Evolutionary conservation across 129 eudicot species (phyloP), one percentile per base, ranked within the genome.

Genomic region (Escallonia rubra): DNA sequence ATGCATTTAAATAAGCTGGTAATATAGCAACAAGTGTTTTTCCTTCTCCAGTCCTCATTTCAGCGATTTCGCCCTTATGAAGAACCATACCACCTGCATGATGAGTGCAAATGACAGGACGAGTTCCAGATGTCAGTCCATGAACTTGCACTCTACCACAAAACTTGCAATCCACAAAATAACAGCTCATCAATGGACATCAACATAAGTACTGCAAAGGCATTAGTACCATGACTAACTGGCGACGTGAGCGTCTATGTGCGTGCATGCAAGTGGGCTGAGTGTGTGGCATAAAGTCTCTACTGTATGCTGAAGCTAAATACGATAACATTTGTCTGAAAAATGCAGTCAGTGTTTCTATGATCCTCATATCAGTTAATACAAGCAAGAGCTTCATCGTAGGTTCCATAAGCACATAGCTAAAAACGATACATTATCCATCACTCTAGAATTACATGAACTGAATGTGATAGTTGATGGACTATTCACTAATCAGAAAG

Each of bases 11-110:
- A 79, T 86, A 93, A 68, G 98, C 98, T 66, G 98, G 98, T 74
- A 93, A 82, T 55, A 93, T 80, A 16, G 98, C 98, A 77, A 93
- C 98, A 58, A 93, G 95, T 5, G 98, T 93, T 80, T 93, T 93
- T 59, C 98, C 98, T 82, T 93, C 98, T 65, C 98, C 98, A 0
- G 98, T 93, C 83, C 96, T 90, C 98, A 93, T 93, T 81, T 93
- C 98, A 64, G 98, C 96, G 66, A 93, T 93, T 82, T 93, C 96
- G 65, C 98, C 98, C 63, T 82, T 93, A 74, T 93, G 98, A 61
- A 93, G 98, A 67, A 93, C 98, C 96, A 93, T 93, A 46, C 98
- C 98, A 72, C 98, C 98, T 92, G 59, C 68, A 78, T 60, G 59
- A 41, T 52, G 49, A 13, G 52, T 57, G 48, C 23, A 68, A 46